Percentiles rank a stretch among this genome's conserved stretches.
Conservation (phyloP, 129 eudicot genomes). For the Lonicera japonica region DNA sequence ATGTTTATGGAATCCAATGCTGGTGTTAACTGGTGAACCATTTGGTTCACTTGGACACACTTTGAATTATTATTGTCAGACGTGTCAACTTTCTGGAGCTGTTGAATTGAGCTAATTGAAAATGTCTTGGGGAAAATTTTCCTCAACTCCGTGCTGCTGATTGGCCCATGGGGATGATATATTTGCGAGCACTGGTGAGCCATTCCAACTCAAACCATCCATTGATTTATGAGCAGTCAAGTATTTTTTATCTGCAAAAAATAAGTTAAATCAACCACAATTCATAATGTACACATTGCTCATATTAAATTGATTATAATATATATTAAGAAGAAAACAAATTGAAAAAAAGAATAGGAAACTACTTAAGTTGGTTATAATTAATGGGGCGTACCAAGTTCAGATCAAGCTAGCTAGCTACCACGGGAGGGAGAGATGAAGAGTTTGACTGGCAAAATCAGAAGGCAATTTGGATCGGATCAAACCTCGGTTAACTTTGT, state of each 20-base stretch:
- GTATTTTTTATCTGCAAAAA: neutral
- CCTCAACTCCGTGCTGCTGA: constrained; percentile 32
- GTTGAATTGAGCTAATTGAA: constrained; percentile 28
- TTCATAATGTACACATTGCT: no score
- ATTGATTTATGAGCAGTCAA: constrained; percentile 18
- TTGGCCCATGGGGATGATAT: constrained; percentile 32
- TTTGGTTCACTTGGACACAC: neutral
- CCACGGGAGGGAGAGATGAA: neutral
- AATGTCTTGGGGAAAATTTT: constrained; percentile 16
- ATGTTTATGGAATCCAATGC: constrained; percentile 12
- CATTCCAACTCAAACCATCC: constrained; percentile 50
- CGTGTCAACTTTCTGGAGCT: constrained; percentile 8
- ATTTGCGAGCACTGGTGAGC: constrained; percentile 9
- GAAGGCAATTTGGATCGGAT: neutral
- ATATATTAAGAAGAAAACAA: no score
- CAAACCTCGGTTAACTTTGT: neutral
- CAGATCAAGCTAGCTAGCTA: constrained; percentile 1
- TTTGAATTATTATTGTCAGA: neutral
- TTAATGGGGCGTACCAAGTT: neutral
- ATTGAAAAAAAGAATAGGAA: no score
- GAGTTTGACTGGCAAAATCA: neutral
- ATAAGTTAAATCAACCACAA: neutral
- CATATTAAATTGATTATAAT: no score
- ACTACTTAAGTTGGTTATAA: no score
- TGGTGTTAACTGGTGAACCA: constrained; percentile 18